Conservation (phyloP, 2,329 filamentous ascomycete species). For the Fusarium buharicum region DNA sequence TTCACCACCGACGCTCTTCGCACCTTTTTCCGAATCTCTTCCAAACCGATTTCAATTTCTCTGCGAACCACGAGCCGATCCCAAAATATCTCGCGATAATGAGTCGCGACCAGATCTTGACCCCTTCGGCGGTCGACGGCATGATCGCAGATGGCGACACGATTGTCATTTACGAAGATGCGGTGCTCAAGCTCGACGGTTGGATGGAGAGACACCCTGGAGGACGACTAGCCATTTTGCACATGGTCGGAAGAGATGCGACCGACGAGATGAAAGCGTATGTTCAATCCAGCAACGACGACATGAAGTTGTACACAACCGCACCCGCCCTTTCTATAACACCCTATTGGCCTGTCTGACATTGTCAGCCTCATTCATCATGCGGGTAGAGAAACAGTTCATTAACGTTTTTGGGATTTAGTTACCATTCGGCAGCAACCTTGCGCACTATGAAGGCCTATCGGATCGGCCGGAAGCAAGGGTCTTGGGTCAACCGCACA, state of each 20-base stretch:
- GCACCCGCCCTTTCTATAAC: not conserved
- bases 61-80: not conserved
- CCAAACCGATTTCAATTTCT: slow-evolving; percentile 5
- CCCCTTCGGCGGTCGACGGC: slow-evolving; percentile 58
- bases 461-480: slow-evolving; percentile 67
- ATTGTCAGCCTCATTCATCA: not conserved
- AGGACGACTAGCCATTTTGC: slow-evolving; percentile 66
- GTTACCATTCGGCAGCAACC: slow-evolving; percentile 66
- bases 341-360: slow-evolving; percentile 25
- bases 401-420: slow-evolving; percentile 48
- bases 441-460: slow-evolving; percentile 68
- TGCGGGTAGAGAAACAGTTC: slow-evolving; percentile 20
- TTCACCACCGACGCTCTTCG: not conserved
- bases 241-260: slow-evolving; percentile 58
- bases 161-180: slow-evolving; percentile 66
- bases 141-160: slow-evolving; percentile 65
- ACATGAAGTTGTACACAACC: slow-evolving; percentile 11
- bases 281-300: too few species aligned
- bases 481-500: slow-evolving; percentile 67
- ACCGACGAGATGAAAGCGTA: slow-evolving; percentile 52
- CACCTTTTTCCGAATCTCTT: not conserved
- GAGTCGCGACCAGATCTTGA: slow-evolving; percentile 57
- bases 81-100: slow-evolving; percentile 17
- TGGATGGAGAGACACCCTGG: slow-evolving; percentile 71
- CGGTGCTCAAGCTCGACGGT: slow-evolving; percentile 64